phyloP scores from a whole-genome alignment of 306 rosid species.

The Sindora glabra region DNA sequence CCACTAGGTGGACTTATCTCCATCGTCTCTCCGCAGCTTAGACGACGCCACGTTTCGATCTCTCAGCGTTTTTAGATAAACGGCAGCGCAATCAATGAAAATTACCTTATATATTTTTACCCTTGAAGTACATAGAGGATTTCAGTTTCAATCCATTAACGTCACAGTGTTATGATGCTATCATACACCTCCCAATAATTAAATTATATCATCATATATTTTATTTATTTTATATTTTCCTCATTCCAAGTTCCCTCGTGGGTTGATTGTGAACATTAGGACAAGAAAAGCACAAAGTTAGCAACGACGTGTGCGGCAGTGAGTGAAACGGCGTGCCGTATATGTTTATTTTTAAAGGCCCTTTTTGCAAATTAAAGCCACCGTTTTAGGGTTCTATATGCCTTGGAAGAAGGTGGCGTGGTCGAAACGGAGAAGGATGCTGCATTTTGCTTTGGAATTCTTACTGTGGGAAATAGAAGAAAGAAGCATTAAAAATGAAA shows the following conservation, averaged over 20 bases:
- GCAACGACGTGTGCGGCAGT: conserved; percentile 60
- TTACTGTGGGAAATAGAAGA: conserved; percentile 13
- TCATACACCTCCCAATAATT: conserved; percentile 30
- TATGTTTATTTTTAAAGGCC: conserved; percentile 25
- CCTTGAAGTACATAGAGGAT: neutral
- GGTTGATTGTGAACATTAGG: no score
- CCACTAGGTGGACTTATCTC: conserved; percentile 96
- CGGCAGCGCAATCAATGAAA: conserved; percentile 12
- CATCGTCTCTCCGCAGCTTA: conserved; percentile 71
- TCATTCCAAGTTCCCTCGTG: conserved; percentile 34
- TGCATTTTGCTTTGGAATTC: conserved; percentile 47
- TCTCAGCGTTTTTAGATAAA: conserved; percentile 86
- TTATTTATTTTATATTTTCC: conserved; percentile 25
- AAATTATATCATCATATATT: no score
- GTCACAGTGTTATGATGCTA: no score
- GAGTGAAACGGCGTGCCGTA: conserved; percentile 56
- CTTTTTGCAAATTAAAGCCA: no score
- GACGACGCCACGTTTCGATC: conserved; percentile 79
- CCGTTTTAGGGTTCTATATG: no score
- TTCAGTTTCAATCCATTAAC: no score
- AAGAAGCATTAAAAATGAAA: conserved; percentile 32
- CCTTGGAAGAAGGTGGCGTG: conserved; percentile 65
- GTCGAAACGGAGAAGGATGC: conserved; percentile 69
- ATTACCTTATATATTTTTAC: neutral
- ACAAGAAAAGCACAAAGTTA: no score